Conservation (phyloP, 2,329 filamentous ascomycete species). For the Pleurostoma richardsiae region DNA sequence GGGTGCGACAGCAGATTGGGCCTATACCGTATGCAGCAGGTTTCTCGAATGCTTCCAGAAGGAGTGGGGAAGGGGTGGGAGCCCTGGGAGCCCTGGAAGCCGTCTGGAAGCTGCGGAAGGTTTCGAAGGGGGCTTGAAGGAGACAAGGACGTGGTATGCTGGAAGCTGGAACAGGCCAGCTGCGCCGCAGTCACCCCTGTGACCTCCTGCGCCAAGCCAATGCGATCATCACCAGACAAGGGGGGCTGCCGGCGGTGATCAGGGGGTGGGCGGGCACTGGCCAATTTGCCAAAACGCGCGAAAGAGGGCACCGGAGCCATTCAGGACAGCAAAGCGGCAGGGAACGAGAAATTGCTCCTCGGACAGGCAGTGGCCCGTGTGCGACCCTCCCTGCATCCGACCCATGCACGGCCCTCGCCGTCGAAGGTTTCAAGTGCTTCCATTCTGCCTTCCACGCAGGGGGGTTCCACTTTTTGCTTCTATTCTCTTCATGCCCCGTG, state of each 20-base stretch:
- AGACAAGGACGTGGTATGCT: no score
- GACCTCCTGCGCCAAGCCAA: no score
- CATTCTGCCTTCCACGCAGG: neutral
- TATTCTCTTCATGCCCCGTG: neutral
- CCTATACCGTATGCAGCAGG: conserved; percentile 16
- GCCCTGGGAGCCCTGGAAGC: conserved; percentile 1
- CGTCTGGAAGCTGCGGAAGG: neutral
- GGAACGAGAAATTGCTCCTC: neutral
- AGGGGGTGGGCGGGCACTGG: no score
- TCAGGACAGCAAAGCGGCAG: neutral
- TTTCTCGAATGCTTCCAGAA: conserved; percentile 29
- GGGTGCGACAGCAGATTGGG: conserved; percentile 15
- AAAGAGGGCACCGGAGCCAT: no score
- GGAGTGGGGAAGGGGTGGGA: conserved; percentile 13
- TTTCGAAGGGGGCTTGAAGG: neutral
- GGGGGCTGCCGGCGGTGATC: no score
- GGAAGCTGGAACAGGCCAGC: no score
- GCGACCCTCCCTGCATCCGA: neutral
- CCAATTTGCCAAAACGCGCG: no score
- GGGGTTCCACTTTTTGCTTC: neutral
- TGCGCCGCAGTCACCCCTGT: no score
- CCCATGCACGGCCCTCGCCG: neutral
- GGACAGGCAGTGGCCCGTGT: neutral
- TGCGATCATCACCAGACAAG: no score
- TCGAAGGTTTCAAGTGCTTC: neutral